Conservation (phyloP, 345 rosid species). For the Orychophragmus violaceus region DNA sequence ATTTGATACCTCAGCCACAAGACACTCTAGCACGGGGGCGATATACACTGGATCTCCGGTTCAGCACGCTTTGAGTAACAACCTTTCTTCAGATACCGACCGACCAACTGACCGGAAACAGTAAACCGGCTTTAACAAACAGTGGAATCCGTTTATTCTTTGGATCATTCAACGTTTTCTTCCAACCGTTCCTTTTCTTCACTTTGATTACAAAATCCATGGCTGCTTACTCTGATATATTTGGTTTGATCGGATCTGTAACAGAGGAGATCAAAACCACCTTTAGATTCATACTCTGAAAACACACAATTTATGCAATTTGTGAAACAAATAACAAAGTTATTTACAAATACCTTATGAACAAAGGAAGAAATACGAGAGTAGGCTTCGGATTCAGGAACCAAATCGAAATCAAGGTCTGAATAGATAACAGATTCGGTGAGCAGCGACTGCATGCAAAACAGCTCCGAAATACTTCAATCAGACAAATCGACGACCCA, state of each 20-base stretch:
- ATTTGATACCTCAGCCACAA: constrained; percentile 60
- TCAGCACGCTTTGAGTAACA: constrained; percentile 60
- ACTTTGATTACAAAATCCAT: constrained; percentile 52
- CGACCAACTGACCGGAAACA: constrained; percentile 81
- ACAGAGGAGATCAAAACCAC: background rate
- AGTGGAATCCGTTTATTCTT: constrained; percentile 81
- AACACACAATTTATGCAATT: too few species aligned
- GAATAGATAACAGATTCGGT: too few species aligned
- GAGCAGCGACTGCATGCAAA: too few species aligned
- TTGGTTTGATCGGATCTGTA: background rate
- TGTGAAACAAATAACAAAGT: too few species aligned
- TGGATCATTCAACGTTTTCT: constrained; percentile 68
- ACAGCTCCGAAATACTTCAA: too few species aligned
- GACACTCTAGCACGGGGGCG: constrained; percentile 78
- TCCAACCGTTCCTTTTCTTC: constrained; percentile 68
- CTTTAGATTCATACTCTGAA: too few species aligned
- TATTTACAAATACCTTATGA: too few species aligned
- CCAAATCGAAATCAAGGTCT: too few species aligned
- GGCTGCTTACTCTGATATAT: background rate
- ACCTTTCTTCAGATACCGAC: constrained; percentile 70
- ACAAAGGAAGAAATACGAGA: too few species aligned
- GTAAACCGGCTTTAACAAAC: constrained; percentile 65
- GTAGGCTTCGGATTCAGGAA: too few species aligned
- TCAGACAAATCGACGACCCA: too few species aligned
- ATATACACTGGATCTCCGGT: constrained; percentile 75